Conservation (phyloP, 306 rosid genomes). For the Abrus precatorius region DNA sequence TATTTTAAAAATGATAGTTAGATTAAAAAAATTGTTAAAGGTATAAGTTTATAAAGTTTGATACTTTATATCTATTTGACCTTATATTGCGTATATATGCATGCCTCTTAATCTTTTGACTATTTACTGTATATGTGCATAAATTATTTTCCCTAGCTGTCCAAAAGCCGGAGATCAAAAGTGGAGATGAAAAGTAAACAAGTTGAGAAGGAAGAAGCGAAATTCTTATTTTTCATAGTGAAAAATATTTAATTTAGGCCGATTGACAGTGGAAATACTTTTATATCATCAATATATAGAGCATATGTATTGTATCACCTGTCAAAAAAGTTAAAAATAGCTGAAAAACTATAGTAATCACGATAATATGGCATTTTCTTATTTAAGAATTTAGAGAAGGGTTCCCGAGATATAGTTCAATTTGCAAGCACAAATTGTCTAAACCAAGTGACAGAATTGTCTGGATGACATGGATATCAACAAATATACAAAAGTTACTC, state of each 20-base stretch:
- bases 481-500: slow-evolving; percentile 17
- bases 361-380: not conserved
- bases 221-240: slow-evolving; percentile 1
- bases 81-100: no score
- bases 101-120: not conserved
- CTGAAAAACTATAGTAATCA: not conserved
- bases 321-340: not conserved
- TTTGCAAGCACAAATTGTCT: slow-evolving; percentile 6
- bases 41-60: no score
- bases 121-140: not conserved
- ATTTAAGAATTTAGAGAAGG: slow-evolving; percentile 2
- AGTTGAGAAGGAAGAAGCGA: slow-evolving; percentile 3
- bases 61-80: not conserved
- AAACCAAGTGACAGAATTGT: not conserved
- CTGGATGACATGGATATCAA: slow-evolving; percentile 21
- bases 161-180: slow-evolving; percentile 6
- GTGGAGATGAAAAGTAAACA: slow-evolving; percentile 5
- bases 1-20: not conserved
- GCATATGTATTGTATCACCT: not conserved
- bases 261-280: slow-evolving; percentile 15
- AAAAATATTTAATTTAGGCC: not conserved
- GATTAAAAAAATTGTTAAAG: not conserved
- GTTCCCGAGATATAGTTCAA: slow-evolving; percentile 1
- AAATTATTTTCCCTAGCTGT: not conserved
- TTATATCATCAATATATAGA: not conserved